Base-by-base conservation (phyloP, 163 green algal species). In the Volvox carteri region DNA sequence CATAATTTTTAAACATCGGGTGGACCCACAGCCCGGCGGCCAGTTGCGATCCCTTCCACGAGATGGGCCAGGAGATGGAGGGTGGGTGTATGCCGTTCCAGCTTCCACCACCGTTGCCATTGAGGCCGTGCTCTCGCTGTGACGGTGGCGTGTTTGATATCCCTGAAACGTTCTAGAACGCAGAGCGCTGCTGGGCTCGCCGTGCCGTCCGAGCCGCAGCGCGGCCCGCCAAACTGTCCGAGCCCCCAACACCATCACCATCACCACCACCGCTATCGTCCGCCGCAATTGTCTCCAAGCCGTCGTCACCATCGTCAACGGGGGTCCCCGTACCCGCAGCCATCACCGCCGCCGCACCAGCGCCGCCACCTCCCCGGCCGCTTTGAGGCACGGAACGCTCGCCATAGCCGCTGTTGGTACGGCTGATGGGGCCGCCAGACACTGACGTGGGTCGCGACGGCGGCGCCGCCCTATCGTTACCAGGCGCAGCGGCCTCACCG, bases 261-360 rank as follows among this genome's bases (percentile, higher is more conserved):
- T n/a, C 42, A 21, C 39, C 50, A 16, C 50, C 50, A 58, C 37
- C 58, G 23, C n/a, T 19, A 9, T 78, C 39, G 9, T 78, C 70
- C 37, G 37, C 70, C 70, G 30, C 46, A 28, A 84, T 68, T 6
- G 48, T 70, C 48, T 84, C 75, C 46, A 84, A 12, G 8, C 75
- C 75, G 50, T 84, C 75, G 75, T 84, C 75, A 28, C 50, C 75
- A 11, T 41, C 75, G 48, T 23, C n/a, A 23, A 18, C 5, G 39
- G 18, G 48, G 28, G 30, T 30, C 30, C 11, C 48, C 48, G n/a
- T 4, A 1, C 19, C 75, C 28, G 50, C 75, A 30, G 1, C 48
- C 75, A 7, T 33, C 46, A 46, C 74, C 74, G 19, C 30, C 46
- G 52, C 42, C 74, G 41, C 18, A 14, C 39, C 48, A 16, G 48